Percentiles rank a stretch among this genome's conserved stretches.
Conservation (phyloP, 2,329 filamentous ascomycete genomes). For the Fusarium bactridioides region DNA sequence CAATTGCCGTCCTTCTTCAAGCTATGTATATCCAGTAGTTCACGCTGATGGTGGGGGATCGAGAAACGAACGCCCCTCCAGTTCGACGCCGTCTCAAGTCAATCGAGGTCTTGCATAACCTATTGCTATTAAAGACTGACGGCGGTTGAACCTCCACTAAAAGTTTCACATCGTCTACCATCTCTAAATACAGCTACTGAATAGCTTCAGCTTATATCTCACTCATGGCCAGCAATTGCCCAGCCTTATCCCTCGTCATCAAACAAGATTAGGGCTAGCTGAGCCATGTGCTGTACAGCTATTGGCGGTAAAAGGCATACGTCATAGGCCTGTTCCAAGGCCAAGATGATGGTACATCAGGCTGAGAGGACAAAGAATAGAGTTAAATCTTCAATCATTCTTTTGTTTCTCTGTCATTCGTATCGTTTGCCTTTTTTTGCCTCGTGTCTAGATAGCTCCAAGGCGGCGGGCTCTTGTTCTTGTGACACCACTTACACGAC, state of each 20-base stretch:
- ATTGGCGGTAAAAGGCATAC: slow-evolving; percentile 27
- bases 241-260: slow-evolving; percentile 23
- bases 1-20: slow-evolving; percentile 11
- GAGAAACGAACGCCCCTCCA: slow-evolving; percentile 24
- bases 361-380: slow-evolving; percentile 19
- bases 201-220: background rate
- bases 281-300: slow-evolving; percentile 27
- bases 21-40: background rate
- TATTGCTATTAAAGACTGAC: background rate
- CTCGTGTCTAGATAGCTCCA: background rate
- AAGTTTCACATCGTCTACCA: background rate
- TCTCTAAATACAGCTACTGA: background rate
- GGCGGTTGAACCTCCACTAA: background rate
- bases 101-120: slow-evolving; percentile 10
- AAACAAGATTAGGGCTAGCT: slow-evolving; percentile 6
- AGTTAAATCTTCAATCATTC: slow-evolving; percentile 7
- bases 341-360: slow-evolving; percentile 19
- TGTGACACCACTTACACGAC: slow-evolving; percentile 21
- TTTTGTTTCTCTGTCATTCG: background rate
- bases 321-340: slow-evolving; percentile 37
- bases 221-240: slow-evolving; percentile 4
- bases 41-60: background rate
- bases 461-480: background rate
- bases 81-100: slow-evolving; percentile 10
- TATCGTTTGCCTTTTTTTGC: background rate